Evolutionary conservation across 129 eudicot species (phyloP).

Genomic region (Escallonia herrerae): DNA sequence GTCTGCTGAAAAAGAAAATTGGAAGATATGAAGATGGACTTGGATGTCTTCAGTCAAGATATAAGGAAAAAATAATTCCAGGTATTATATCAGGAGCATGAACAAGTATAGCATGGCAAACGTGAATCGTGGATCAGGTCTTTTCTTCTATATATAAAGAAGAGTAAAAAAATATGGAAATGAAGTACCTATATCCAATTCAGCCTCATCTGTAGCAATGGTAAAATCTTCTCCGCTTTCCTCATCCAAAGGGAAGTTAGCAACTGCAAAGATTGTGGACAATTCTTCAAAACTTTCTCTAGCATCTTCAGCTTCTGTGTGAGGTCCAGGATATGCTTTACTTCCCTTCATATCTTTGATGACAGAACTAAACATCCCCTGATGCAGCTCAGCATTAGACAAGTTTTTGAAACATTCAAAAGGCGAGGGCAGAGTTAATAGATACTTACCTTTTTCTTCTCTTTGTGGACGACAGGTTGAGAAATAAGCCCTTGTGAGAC

Average conservation of each 20-base stretch:
- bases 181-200: conserved; percentile 72
- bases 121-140: no score
- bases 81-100: no score
- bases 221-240: conserved; percentile 32
- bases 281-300: conserved; percentile 54
- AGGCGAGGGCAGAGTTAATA: neutral
- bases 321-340: conserved; percentile 47
- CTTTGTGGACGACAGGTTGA: conserved; percentile 45
- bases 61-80: no score
- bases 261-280: conserved; percentile 46
- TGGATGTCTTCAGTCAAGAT: no score
- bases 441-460: conserved; percentile 76
- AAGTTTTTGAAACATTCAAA: neutral
- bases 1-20: no score
- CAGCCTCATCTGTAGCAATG: conserved; percentile 39
- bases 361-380: conserved; percentile 84
- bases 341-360: conserved; percentile 50
- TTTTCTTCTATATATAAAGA: no score
- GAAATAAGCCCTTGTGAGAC: conserved; percentile 33
- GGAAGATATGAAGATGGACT: no score
- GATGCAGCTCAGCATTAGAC: conserved; percentile 7
- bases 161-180: neutral
- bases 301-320: conserved; percentile 36
- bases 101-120: no score
- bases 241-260: conserved; percentile 49